Evolutionary conservation across 1,284 basidiomycete genomes (phyloP).

Genomic region (Xanthoconium separans): DNA sequence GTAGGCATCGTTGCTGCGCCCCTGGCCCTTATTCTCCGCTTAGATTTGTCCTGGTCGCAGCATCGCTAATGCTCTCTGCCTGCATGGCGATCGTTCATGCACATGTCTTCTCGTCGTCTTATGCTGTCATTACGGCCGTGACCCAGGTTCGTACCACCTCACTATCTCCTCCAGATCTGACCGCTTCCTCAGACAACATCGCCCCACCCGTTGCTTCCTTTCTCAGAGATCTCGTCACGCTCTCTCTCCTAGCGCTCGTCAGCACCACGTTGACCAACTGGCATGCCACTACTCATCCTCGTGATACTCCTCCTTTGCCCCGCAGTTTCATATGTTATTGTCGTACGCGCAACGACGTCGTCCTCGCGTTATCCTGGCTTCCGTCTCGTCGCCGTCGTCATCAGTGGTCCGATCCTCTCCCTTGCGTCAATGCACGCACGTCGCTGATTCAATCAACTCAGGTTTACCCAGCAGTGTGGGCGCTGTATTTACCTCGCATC

Average conservation of each 20-base stretch:
- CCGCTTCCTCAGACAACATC: slow-evolving; percentile 74
- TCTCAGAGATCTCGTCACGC: slow-evolving; percentile 89
- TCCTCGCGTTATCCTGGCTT: slow-evolving; percentile 77
- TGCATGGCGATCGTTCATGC: slow-evolving; percentile 84
- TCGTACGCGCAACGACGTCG: slow-evolving; percentile 66
- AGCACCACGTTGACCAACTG: slow-evolving; percentile 57
- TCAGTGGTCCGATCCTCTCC: slow-evolving; percentile 44
- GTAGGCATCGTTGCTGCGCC: neutral
- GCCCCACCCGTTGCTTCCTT: slow-evolving; percentile 92
- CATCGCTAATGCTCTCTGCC: slow-evolving; percentile 78
- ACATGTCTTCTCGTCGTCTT: slow-evolving; percentile 87
- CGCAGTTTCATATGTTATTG: slow-evolving; percentile 44
- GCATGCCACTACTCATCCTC: too few species aligned
- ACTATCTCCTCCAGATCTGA: neutral
- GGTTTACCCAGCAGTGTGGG: slow-evolving; percentile 88
- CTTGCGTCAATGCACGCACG: neutral
- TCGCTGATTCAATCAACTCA: slow-evolving; percentile 22
- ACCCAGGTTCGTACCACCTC: slow-evolving; percentile 66
- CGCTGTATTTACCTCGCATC: slow-evolving; percentile 87
- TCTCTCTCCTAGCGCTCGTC: slow-evolving; percentile 72
- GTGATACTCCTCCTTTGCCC: too few species aligned
- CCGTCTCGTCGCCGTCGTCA: slow-evolving; percentile 84
- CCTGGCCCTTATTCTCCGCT: slow-evolving; percentile 14
- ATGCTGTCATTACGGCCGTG: slow-evolving; percentile 72
- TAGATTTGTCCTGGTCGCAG: slow-evolving; percentile 82